These are phyloP conservation scores for Lactarius vividus DNA, from an alignment of 768 basidiomycete genomes.

Conservation along the genomic window DNA sequence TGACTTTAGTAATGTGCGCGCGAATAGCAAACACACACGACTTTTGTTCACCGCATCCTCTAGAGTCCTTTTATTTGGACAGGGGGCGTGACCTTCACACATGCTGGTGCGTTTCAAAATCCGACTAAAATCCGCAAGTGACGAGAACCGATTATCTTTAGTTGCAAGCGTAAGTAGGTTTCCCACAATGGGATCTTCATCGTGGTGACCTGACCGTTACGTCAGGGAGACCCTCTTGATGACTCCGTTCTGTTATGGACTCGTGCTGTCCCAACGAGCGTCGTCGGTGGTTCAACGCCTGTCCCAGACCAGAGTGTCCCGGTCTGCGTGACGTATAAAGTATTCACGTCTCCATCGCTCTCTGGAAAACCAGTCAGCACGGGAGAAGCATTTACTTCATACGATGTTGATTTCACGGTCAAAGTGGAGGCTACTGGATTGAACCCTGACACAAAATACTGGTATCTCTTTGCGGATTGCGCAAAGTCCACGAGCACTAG, in stretches of 20 bases:
- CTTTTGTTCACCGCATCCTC: slow-evolving; percentile 1
- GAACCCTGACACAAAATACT: slow-evolving; percentile 52
- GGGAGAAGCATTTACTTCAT: slow-evolving; percentile 51
- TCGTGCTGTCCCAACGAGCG: slow-evolving; percentile 41
- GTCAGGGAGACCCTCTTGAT: slow-evolving; percentile 53
- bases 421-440: slow-evolving; percentile 56
- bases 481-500: slow-evolving; percentile 43
- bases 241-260: slow-evolving; percentile 58
- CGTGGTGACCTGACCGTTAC: not conserved
- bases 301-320: slow-evolving; percentile 50
- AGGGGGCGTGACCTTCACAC: slow-evolving; percentile 52
- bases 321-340: slow-evolving; percentile 48
- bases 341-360: slow-evolving; percentile 40
- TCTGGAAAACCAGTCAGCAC: slow-evolving; percentile 39
- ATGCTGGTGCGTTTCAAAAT: slow-evolving; percentile 37
- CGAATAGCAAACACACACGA: not conserved
- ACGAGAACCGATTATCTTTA: slow-evolving; percentile 21
- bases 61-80: slow-evolving; percentile 47
- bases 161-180: slow-evolving; percentile 47
- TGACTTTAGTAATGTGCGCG: slow-evolving; percentile 47
- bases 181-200: not conserved
- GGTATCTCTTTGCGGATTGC: slow-evolving; percentile 55
- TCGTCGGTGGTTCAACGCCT: slow-evolving; percentile 32
- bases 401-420: slow-evolving; percentile 59
- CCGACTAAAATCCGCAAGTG: not conserved